phyloP scores from a whole-genome alignment of 257 asterid genomes.

The Apocynum venetum region DNA sequence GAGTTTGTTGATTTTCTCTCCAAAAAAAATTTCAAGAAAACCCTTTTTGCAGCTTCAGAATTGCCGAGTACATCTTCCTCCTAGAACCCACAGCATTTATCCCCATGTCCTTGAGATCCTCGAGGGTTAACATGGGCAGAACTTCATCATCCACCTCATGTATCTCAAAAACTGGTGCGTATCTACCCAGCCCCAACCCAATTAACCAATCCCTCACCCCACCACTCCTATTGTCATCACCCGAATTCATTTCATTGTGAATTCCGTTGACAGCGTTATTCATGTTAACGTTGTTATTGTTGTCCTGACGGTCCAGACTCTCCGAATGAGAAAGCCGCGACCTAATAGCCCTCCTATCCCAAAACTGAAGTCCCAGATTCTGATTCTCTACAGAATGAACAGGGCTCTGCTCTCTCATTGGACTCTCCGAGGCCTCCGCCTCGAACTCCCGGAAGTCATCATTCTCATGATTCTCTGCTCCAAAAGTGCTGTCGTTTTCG shows the following conservation, averaged over 20 bases:
- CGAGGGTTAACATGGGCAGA: conserved; percentile 73
- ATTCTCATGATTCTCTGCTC: conserved; percentile 44
- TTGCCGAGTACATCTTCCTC: conserved; percentile 71
- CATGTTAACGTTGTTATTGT: conserved; percentile 29
- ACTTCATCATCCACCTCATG: conserved; percentile 95
- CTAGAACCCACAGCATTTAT: conserved; percentile 85
- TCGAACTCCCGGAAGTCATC: conserved; percentile 54
- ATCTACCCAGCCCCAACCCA: conserved; percentile 74
- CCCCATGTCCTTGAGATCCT: conserved; percentile 96
- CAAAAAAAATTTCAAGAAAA: conserved; percentile 44
- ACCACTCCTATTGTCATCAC: conserved; percentile 41
- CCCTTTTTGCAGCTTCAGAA: conserved; percentile 65
- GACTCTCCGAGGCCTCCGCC: conserved; percentile 61
- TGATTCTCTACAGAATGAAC: conserved; percentile 58
- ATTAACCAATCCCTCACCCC: conserved; percentile 85
- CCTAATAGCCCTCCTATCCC: conserved; percentile 68
- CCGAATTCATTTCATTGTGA: conserved; percentile 50
- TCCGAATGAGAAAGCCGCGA: conserved; percentile 50
- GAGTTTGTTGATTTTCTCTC: conserved; percentile 4
- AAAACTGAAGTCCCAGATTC: conserved; percentile 63
- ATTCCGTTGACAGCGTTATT: conserved; percentile 19
- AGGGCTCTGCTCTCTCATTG: conserved; percentile 65
- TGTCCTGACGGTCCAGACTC: conserved; percentile 32
- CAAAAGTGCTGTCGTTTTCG: conserved; percentile 34
- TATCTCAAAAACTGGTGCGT: conserved; percentile 69